Base-by-base conservation (phyloP, 768 basidiomycete species). In the Cantharellus anzutake region DNA sequence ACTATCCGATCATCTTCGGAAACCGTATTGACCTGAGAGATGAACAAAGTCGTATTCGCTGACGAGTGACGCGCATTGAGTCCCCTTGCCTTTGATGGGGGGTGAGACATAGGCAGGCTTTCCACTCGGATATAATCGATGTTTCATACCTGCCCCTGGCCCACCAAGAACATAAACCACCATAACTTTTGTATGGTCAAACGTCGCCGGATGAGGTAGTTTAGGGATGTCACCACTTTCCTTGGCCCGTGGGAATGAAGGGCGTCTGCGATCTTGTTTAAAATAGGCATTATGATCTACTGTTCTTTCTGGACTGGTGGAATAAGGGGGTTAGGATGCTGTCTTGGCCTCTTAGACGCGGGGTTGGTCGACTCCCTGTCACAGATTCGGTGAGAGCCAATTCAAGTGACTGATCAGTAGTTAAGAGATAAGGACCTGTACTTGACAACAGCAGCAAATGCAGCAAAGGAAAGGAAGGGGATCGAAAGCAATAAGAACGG, bases 131-230 rank as follows among this genome's bases (percentile, higher is more conserved):
- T 37, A 37, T n/a, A 35, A 56, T 41, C 2, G 39, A 34, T 34
- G 56, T 38, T n/a, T 37, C 42, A 53, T 63, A 84, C 93, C 93
- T 66, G 92, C 92, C 57, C 96, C 96, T 20, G 96, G 96, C 0
- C 96, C 96, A 42, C 96, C 96, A 11, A 99, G 82, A 35, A 98
- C 93, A 67, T 87, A 99, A 67, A 98, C 76, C 60, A 99, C 93
- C 16, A 79, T 83, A 66, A 97, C 84, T 63, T 87, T 83, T 53
- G 69, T 68, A 40, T 73, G 70, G 69, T 88, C 81, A 66, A 96
- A 94, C 2, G 74, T 75, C 14, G 76, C 75, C 3, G 67, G 34
- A 16, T n/a, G 42, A 20, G 58, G 20, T 29, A 29, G 20, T 29
- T 29, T 29, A 29, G 20, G 20, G 20, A 29, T 29, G 34, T 4